Evolutionary conservation across 306 rosid species (phyloP).

Genomic region (Mimosa pudica): DNA sequence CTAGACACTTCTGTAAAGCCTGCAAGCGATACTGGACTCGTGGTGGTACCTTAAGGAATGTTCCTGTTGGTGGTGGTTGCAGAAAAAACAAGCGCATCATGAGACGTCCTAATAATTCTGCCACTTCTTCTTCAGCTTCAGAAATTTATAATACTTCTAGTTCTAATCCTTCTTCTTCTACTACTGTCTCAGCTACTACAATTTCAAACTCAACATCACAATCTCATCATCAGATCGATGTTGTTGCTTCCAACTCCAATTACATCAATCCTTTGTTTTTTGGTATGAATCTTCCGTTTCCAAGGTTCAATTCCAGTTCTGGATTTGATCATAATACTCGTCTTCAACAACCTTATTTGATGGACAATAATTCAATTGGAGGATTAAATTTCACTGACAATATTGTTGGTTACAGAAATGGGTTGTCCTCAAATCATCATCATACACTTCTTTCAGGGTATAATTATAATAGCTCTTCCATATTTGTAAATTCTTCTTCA

Average conservation of each 20-base stretch:
- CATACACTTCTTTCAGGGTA: conserved; percentile 53
- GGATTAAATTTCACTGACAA: conserved; percentile 69
- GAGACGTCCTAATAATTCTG: conserved; percentile 47
- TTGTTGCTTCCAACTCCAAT: conserved; percentile 43
- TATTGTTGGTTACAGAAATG: conserved; percentile 41
- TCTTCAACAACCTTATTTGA: conserved; percentile 28
- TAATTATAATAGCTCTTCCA: conserved; percentile 39
- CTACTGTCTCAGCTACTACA: conserved; percentile 37
- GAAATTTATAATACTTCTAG: conserved; percentile 38
- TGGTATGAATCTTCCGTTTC: conserved; percentile 60
- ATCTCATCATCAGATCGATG: conserved; percentile 51
- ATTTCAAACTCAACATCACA: conserved; percentile 49
- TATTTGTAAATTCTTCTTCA: conserved; percentile 51
- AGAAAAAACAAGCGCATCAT: conserved; percentile 78
- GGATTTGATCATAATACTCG: conserved; percentile 55
- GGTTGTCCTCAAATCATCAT: conserved; percentile 48
- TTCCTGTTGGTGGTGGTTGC: conserved; percentile 97
- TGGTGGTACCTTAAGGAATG: conserved; percentile 91
- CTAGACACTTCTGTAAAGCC: conserved; percentile 94
- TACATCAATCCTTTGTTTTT: conserved; percentile 55
- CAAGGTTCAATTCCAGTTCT: conserved; percentile 45
- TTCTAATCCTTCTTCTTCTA: conserved; percentile 35
- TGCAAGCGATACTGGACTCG: conserved; percentile 97
- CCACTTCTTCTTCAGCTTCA: conserved; percentile 26
- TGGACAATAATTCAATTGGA: conserved; percentile 39